Evolutionary conservation across 129 eudicot genomes (phyloP).

Genomic region (Tagetes patula): DNA sequence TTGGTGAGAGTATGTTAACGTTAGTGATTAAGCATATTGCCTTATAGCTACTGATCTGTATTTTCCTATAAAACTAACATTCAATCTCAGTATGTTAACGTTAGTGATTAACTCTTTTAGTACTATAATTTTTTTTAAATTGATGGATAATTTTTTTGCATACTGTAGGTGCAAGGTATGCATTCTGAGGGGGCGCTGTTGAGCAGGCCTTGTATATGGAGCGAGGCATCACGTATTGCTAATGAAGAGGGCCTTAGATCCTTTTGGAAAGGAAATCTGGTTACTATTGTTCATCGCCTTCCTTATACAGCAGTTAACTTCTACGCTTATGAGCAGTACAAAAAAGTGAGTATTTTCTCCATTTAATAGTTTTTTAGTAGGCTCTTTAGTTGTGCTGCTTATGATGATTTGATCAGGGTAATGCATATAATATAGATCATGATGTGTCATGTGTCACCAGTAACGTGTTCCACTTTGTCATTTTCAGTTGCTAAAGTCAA

Average conservation of each 20-base stretch:
- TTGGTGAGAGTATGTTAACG: background rate
- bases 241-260: slow-evolving; percentile 90
- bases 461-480: slow-evolving; percentile 5
- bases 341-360: slow-evolving; percentile 46
- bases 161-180: slow-evolving; percentile 85
- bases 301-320: slow-evolving; percentile 87
- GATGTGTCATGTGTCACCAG: background rate
- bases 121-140: background rate
- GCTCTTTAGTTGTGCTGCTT: background rate
- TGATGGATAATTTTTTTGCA: background rate
- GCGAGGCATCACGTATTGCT: slow-evolving; percentile 71
- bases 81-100: background rate
- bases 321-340: slow-evolving; percentile 74
- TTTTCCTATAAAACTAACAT: background rate
- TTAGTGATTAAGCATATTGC: background rate
- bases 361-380: background rate
- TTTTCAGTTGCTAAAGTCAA: slow-evolving; percentile 61
- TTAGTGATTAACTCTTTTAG: too few relatives aligned
- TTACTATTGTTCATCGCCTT: slow-evolving; percentile 85
- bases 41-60: background rate
- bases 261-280: slow-evolving; percentile 93
- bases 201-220: slow-evolving; percentile 79
- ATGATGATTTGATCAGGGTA: background rate
- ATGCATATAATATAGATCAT: background rate
- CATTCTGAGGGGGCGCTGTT: slow-evolving; percentile 58